phyloP scores from a whole-genome alignment of 1,284 basidiomycete genomes.

The Hymenochaete sp. region DNA sequence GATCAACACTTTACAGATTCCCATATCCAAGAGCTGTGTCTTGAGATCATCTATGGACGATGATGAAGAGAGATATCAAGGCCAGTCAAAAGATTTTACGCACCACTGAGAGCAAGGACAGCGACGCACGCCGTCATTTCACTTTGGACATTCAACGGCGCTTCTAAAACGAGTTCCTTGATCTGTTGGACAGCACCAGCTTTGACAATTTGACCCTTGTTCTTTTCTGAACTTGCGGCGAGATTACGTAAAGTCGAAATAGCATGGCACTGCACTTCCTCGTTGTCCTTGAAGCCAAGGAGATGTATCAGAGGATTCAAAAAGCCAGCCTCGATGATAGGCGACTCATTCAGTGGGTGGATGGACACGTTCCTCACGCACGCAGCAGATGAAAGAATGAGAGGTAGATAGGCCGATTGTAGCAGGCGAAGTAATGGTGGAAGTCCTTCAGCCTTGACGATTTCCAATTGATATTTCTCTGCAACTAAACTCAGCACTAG shows the following conservation, averaged over 20 bases:
- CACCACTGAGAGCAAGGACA: slow-evolving; percentile 86
- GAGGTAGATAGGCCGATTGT: slow-evolving; percentile 96
- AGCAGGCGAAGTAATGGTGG: slow-evolving; percentile 89
- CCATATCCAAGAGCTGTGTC: slow-evolving; percentile 94
- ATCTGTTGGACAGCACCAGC: slow-evolving; percentile 98
- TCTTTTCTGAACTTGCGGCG: slow-evolving; percentile 95
- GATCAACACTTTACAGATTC: slow-evolving; percentile 95
- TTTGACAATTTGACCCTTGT: slow-evolving; percentile 97
- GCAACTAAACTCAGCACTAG: slow-evolving; percentile 12
- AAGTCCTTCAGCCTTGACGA: slow-evolving; percentile 93
- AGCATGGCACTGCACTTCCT: slow-evolving; percentile 99
- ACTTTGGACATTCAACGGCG: slow-evolving; percentile 95
- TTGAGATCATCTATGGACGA: slow-evolving; percentile 76
- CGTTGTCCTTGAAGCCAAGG: slow-evolving; percentile 97
- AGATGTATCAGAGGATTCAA: slow-evolving; percentile 93
- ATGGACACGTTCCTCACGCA: slow-evolving; percentile 99
- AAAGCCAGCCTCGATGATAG: slow-evolving; percentile 98
- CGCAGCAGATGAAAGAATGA: slow-evolving; percentile 96
- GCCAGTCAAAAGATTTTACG: slow-evolving; percentile 22
- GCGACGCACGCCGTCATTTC: slow-evolving; percentile 99
- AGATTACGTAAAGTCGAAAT: slow-evolving; percentile 97
- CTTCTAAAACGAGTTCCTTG: slow-evolving; percentile 92
- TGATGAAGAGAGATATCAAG: neutral
- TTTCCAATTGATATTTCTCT: slow-evolving; percentile 99
- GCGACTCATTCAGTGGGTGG: slow-evolving; percentile 96